These are phyloP conservation scores for Zymoseptoria passerinii DNA, from an alignment of 2,329 filamentous ascomycete genomes.

Conservation along the genomic window DNA sequence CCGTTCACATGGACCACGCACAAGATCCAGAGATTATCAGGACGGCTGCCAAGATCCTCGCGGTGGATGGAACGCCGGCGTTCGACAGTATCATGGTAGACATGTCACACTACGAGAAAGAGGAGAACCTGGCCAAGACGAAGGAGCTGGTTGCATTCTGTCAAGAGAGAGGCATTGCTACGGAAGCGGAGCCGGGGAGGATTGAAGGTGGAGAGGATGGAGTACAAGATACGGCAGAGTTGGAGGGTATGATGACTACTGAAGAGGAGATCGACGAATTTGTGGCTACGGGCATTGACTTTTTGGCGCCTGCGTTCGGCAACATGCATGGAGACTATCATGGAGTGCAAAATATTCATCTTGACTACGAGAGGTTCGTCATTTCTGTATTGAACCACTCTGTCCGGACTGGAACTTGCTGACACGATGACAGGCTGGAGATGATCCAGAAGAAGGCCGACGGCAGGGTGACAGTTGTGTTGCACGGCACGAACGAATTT, in stretches of 20 bases:
- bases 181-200: conserved; percentile 28
- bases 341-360: conserved; percentile 50
- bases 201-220: conserved; percentile 31
- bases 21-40: conserved; percentile 34
- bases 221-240: conserved; percentile 23
- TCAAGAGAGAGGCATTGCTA: conserved; percentile 24
- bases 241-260: conserved; percentile 24
- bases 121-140: conserved; percentile 26
- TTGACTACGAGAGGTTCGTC: conserved; percentile 49
- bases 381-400: neutral
- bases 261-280: conserved; percentile 25
- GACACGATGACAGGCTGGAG: conserved; percentile 27
- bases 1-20: conserved; percentile 42
- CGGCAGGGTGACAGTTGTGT: conserved; percentile 43
- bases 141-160: conserved; percentile 23
- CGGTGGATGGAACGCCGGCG: conserved; percentile 33
- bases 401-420: neutral
- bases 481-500: conserved; percentile 53
- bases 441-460: conserved; percentile 44
- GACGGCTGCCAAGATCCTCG: conserved; percentile 21
- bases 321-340: conserved; percentile 41
- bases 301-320: conserved; percentile 27
- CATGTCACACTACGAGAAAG: conserved; percentile 29
- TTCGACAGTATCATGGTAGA: conserved; percentile 61
- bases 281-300: conserved; percentile 25